Evolutionary conservation across 2,329 filamentous ascomycete genomes (phyloP), one percentile per base, ranked within the genome.

Genomic region (Elsinoe batatas): DNA sequence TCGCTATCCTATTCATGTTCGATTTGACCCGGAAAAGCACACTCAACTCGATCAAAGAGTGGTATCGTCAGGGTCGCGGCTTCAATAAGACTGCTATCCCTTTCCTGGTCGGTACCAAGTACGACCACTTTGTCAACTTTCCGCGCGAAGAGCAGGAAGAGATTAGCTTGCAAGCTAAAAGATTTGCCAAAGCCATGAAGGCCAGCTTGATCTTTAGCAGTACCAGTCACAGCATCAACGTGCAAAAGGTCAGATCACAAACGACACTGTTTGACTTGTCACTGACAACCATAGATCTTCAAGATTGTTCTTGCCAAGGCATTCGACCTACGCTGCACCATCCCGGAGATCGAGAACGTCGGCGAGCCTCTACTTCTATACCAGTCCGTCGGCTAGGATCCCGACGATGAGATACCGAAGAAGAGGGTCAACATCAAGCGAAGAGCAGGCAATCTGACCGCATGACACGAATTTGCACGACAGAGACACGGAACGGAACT

Each of bases 31-130:
- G 93, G 63, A 98, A 98, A 79, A 96, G 91, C 74, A 98, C 93
- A 0, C 78, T 98, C 63, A 98, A 98, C 75, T 95, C 89, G 66
- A 97, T 98, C 78, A 98, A 98, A 76, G 93, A 98, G 71, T 98
- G 93, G 93, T 98, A 98, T 69, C 82, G 93, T 56, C 93, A 98
- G 73, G 93, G 93, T 47, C 82, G 93, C 61, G 93, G 93, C 20
- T 98, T 98, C 79, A 98, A 98, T 79, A 98, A 98, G 79, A 98
- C 93, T 12, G 93, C 93, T n/a, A 98, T 98, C 63, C 93, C 93
- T 0, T 95, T 98, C 67, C 74, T 98, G 20, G 88, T 98, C 15
- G 93, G 93, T 58, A 98, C 93, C 35, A 98, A 98, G 72, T 98
- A 97, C 71, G 93, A 98, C 67, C 93, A 97, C 68, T 98, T 98